Percentiles rank a stretch among this genome's conserved stretches.
These are phyloP conservation scores for Sporothrix phasma DNA, from an alignment of 2,329 filamentous ascomycete genomes.

Conservation along the genomic window DNA sequence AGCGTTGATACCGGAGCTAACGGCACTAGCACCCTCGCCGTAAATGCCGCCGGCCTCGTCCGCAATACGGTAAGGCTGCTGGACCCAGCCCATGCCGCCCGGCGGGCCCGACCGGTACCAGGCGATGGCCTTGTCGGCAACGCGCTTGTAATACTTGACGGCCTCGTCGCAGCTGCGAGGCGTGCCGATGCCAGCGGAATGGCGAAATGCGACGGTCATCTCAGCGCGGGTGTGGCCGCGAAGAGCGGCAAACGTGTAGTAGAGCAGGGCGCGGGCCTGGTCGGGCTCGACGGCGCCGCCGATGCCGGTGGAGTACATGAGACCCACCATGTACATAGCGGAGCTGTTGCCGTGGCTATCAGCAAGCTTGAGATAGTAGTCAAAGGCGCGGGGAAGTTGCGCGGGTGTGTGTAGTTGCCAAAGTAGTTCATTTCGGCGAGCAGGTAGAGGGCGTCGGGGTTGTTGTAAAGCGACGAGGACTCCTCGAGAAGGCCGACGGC, in stretches of 20 bases:
- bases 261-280: constrained; percentile 84
- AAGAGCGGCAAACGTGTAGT: constrained; percentile 87
- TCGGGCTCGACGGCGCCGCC: constrained; percentile 71
- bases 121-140: constrained; percentile 82
- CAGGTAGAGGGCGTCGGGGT: constrained; percentile 78
- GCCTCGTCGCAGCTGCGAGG: constrained; percentile 78
- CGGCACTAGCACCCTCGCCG: constrained; percentile 85
- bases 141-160: constrained; percentile 79
- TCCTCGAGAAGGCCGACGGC: constrained; percentile 44
- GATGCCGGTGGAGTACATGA: constrained; percentile 92
- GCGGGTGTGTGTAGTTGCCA: constrained; percentile 82
- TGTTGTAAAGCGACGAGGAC: constrained; percentile 44
- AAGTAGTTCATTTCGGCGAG: constrained; percentile 95
- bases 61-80: constrained; percentile 73
- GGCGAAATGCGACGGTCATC: constrained; percentile 85
- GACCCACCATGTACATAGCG: constrained; percentile 88
- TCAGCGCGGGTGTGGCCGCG: constrained; percentile 75
- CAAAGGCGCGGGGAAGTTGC: constrained; percentile 73
- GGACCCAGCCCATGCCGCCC: constrained; percentile 67
- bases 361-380: constrained; percentile 71
- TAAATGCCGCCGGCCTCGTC: constrained; percentile 90
- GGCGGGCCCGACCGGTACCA: constrained; percentile 87
- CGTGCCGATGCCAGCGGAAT: constrained; percentile 76
- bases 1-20: constrained; percentile 77
- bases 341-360: constrained; percentile 73